phyloP scores from a whole-genome alignment of 768 basidiomycete genomes.

The Lactarius vividus region DNA sequence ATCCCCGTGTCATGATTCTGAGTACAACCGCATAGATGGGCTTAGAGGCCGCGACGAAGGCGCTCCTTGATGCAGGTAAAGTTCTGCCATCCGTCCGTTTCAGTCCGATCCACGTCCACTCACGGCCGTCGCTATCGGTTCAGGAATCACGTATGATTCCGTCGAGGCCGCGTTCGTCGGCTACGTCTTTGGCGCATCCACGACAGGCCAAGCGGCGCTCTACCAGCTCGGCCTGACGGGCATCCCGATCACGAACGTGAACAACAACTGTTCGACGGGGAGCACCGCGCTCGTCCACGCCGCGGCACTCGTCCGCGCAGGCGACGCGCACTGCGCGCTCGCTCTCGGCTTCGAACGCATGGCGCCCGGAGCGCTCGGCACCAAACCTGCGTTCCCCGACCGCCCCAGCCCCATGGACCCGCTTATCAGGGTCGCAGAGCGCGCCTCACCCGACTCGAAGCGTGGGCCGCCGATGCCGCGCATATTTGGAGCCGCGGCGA shows the following conservation, averaged over 20 bases:
- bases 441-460: constrained; percentile 57
- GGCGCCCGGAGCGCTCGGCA: constrained; percentile 68
- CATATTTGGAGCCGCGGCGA: constrained; percentile 68
- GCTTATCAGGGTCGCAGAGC: constrained; percentile 45
- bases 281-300: constrained; percentile 75
- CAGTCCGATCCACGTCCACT: not conserved
- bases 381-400: constrained; percentile 51
- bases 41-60: constrained; percentile 83
- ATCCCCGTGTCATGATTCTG: not conserved
- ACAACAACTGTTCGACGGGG: constrained; percentile 86
- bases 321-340: constrained; percentile 68
- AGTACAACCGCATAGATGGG: constrained; percentile 59
- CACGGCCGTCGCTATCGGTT: not conserved
- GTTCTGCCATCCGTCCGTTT: constrained; percentile 10
- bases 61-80: constrained; percentile 76
- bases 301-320: constrained; percentile 65
- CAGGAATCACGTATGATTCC: constrained; percentile 80
- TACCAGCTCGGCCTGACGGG: constrained; percentile 82
- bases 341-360: constrained; percentile 88
- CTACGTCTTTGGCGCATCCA: constrained; percentile 79
- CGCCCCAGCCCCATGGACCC: constrained; percentile 47
- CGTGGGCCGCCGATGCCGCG: constrained; percentile 68
- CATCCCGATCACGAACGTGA: constrained; percentile 83
- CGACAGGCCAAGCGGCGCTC: constrained; percentile 73
- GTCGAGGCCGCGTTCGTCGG: constrained; percentile 74